Conservation (phyloP, 1,284 basidiomycete species). For the Leccinum colubrinum region DNA sequence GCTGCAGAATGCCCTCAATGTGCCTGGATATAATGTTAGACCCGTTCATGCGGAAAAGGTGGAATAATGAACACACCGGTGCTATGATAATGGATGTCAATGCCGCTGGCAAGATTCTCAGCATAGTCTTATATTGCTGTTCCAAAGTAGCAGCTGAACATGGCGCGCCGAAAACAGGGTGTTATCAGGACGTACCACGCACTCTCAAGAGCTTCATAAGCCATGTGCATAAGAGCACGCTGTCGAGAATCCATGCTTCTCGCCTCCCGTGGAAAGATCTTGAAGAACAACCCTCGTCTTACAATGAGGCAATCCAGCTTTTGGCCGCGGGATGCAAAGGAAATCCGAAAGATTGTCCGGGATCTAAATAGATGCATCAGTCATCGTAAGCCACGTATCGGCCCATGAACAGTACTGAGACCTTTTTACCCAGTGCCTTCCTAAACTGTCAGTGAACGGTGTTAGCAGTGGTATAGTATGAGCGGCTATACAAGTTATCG, state of each 20-base stretch:
- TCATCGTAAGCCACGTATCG: background rate
- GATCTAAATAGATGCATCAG: conserved; percentile 42
- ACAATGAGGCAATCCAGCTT: conserved; percentile 30
- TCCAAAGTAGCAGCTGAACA: conserved; percentile 64
- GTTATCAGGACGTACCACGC: conserved; percentile 66
- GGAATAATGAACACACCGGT: conserved; percentile 45
- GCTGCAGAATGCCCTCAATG: conserved; percentile 62
- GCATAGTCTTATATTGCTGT: conserved; percentile 67
- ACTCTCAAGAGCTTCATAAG: conserved; percentile 65
- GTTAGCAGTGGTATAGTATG: conserved; percentile 58
- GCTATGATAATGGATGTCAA: conserved; percentile 64
- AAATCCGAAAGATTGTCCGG: conserved; percentile 48
- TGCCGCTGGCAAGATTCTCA: conserved; percentile 45
- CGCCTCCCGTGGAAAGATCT: conserved; percentile 69
- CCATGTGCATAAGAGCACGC: conserved; percentile 60
- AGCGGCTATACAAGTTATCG: conserved; percentile 69
- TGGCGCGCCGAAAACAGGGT: conserved; percentile 46
- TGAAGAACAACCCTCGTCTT: conserved; percentile 62
- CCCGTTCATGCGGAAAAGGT: background rate
- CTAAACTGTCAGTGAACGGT: conserved; percentile 47
- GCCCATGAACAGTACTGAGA: conserved; percentile 44
- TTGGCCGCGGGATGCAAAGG: conserved; percentile 30
- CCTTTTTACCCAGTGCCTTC: conserved; percentile 50
- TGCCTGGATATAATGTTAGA: conserved; percentile 46
- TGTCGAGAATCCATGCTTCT: conserved; percentile 75